Percentiles rank a stretch among this genome's conserved stretches.
These are phyloP conservation scores for Schizothecium vesticola DNA, from an alignment of 495 filamentous ascomycete genomes.

Conservation along the genomic window DNA sequence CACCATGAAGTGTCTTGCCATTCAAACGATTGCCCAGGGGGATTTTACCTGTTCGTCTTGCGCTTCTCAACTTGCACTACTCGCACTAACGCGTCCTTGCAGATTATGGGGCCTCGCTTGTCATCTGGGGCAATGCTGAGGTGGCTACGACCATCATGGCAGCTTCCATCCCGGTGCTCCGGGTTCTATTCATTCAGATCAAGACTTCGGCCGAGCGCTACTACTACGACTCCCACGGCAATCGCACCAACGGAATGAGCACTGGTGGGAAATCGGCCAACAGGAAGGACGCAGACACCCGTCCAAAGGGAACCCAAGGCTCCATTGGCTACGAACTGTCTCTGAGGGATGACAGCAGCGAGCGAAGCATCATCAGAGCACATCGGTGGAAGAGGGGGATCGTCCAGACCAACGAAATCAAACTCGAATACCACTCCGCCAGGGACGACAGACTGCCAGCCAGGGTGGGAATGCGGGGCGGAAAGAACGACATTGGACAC, in stretches of 20 bases:
- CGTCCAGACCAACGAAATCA: background rate
- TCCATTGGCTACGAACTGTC: background rate
- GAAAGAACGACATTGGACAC: background rate
- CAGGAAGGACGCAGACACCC: background rate
- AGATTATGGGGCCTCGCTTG: constrained; percentile 6
- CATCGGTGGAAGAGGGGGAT: background rate
- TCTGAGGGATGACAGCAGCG: background rate
- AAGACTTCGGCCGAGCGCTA: constrained; percentile 1
- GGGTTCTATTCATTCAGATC: constrained; percentile 4
- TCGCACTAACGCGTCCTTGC: background rate
- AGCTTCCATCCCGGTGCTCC: constrained; percentile 7
- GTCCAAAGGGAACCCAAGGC: background rate
- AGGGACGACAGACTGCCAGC: background rate
- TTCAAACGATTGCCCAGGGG: background rate
- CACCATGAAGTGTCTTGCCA: background rate
- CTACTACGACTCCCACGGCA: background rate
- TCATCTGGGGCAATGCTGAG: constrained; percentile 13
- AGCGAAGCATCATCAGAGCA: background rate
- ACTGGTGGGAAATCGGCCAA: background rate
- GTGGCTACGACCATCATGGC: constrained; percentile 9
- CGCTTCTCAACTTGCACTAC: background rate
- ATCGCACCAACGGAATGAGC: background rate
- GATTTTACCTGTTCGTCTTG: background rate
- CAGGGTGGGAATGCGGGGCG: background rate
- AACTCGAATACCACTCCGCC: background rate